Evolutionary conservation across 1,139 yeast species (phyloP).

Genomic region (Taphrina deformans): DNA sequence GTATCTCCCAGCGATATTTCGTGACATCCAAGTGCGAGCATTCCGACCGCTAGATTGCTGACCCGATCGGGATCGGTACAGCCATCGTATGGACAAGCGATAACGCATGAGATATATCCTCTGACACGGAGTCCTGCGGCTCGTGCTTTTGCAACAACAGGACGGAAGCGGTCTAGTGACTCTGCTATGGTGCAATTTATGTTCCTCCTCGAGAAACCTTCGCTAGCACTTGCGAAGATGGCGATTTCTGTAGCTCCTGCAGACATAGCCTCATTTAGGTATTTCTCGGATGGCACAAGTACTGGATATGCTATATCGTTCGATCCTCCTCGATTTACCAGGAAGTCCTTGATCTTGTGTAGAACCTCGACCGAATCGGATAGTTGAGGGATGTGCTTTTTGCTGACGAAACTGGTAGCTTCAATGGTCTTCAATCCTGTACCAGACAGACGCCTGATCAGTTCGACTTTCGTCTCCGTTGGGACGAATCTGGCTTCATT

Average conservation of each 20-base stretch:
- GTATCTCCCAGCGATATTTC: constrained; percentile 48
- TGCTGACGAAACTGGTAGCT: constrained; percentile 47
- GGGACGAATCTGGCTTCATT: constrained; percentile 44
- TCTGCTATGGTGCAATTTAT: constrained; percentile 45
- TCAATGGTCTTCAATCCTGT: constrained; percentile 45
- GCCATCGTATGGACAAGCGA: constrained; percentile 48
- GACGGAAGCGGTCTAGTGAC: constrained; percentile 42
- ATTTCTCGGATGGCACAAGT: constrained; percentile 45
- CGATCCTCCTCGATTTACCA: constrained; percentile 28
- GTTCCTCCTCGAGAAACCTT: constrained; percentile 45
- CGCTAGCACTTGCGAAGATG: constrained; percentile 46
- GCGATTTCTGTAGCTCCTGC: constrained; percentile 44
- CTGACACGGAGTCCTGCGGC: constrained; percentile 42
- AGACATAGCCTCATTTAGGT: constrained; percentile 43
- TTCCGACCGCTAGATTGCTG: constrained; percentile 42
- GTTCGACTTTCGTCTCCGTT: constrained; percentile 44
- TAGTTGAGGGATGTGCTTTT: constrained; percentile 49
- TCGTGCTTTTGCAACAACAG: constrained; percentile 43
- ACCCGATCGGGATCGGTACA: constrained; percentile 45
- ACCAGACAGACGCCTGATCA: constrained; percentile 43
- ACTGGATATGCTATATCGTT: constrained; percentile 43
- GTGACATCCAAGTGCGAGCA: constrained; percentile 46
- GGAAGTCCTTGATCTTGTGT: not conserved
- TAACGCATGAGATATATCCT: constrained; percentile 46
- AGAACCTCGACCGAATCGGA: constrained; percentile 42